Evolutionary conservation across 441 rosid genomes (phyloP).

Genomic region (Aquilaria agallochum): DNA sequence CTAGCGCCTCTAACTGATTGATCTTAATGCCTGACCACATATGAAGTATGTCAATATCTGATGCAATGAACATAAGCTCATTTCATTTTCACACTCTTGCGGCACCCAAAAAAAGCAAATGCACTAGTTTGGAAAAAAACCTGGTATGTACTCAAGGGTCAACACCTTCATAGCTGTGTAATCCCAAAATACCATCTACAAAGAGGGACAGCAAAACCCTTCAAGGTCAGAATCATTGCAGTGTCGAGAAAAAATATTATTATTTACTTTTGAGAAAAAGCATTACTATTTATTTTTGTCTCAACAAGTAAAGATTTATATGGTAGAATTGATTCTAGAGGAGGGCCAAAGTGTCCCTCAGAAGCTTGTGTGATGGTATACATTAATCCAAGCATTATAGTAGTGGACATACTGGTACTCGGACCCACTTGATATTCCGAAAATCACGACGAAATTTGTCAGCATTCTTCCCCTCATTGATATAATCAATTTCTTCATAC

Average conservation of each 20-base stretch:
- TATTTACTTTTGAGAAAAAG: no score
- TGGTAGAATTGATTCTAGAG: no score
- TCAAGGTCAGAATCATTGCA: not conserved
- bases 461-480: conserved; percentile 93
- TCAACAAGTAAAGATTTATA: no score
- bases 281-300: no score
- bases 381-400: conserved; percentile 14
- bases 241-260: no score
- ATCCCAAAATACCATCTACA: conserved; percentile 89
- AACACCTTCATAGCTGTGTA: conserved; percentile 84
- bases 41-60: not conserved
- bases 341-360: no score
- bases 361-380: not conserved
- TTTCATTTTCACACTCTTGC: not conserved
- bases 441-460: conserved; percentile 88
- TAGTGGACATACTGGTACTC: conserved; percentile 76
- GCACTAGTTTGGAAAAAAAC: conserved; percentile 36
- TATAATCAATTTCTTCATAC: conserved; percentile 91
- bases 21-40: conserved; percentile 69
- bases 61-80: not conserved
- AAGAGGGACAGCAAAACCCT: conserved; percentile 6
- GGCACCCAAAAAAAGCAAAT: conserved; percentile 11
- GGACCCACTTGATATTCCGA: conserved; percentile 90
- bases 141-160: conserved; percentile 98
- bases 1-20: conserved; percentile 49